A percentile compares a stretch with the other conserved stretches of the same genome.
Evolutionary conservation across 1,139 yeast species (phyloP).

Genomic region (Torulaspora pretoriensis): DNA sequence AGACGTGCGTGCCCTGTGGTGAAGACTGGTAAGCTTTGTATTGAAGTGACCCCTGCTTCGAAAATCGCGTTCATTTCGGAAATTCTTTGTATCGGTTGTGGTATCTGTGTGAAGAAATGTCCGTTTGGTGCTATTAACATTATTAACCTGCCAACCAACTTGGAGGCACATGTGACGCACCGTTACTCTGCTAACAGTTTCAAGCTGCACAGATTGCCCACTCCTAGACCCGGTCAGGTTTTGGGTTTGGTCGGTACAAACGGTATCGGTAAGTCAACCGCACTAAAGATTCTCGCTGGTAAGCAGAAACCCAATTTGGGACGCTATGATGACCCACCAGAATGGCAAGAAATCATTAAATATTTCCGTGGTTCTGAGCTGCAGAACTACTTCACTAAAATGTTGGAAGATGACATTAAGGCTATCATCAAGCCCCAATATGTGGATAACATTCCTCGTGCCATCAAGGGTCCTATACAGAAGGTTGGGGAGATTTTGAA

Average conservation of each 20-base stretch:
- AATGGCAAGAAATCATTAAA: conserved; percentile 89
- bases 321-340: conserved; percentile 89
- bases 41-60: conserved; percentile 85
- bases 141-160: conserved; percentile 91
- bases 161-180: conserved; percentile 89
- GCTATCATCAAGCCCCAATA: conserved; percentile 97
- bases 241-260: conserved; percentile 96
- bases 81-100: conserved; percentile 95
- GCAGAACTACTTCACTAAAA: conserved; percentile 91
- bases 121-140: conserved; percentile 96
- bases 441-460: conserved; percentile 94
- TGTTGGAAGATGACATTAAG: conserved; percentile 87
- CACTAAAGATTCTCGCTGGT: conserved; percentile 95
- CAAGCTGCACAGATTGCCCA: conserved; percentile 93
- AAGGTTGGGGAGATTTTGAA: conserved; percentile 81
- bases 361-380: conserved; percentile 95
- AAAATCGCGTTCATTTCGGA: conserved; percentile 97
- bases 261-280: conserved; percentile 99
- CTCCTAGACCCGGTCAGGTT: conserved; percentile 99
- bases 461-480: conserved; percentile 84
- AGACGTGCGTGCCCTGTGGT: conserved; percentile 96
- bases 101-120: conserved; percentile 98
- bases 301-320: conserved; percentile 97
- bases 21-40: conserved; percentile 94
- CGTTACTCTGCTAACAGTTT: conserved; percentile 97